These are phyloP conservation scores for Globisporangium perplexum DNA, from an alignment of 352 stramenopile species.

Conservation along the genomic window DNA sequence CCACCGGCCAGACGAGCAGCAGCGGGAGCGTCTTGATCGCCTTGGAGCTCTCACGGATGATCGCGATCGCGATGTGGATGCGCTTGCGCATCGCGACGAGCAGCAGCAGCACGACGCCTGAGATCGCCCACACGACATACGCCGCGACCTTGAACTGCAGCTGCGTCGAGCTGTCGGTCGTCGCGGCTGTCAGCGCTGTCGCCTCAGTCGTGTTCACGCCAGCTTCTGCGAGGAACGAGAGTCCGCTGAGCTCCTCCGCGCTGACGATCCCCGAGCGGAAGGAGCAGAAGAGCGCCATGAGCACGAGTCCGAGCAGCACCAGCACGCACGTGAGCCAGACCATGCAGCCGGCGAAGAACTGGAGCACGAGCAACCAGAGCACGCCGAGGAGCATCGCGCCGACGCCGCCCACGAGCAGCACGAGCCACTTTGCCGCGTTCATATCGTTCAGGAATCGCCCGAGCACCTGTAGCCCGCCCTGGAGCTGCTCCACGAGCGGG, in stretches of 20 bases:
- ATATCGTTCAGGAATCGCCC: slow-evolving; percentile 75
- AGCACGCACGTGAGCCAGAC: slow-evolving; percentile 78
- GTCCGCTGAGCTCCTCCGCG: slow-evolving; percentile 19
- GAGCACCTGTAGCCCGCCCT: slow-evolving; percentile 50
- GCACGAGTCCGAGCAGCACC: slow-evolving; percentile 49
- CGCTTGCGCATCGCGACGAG: slow-evolving; percentile 66
- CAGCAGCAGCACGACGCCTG: slow-evolving; percentile 42
- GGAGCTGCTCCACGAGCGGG: slow-evolving; percentile 66
- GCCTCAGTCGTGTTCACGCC: slow-evolving; percentile 8
- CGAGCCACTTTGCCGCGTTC: slow-evolving; percentile 42
- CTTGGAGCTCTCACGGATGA: slow-evolving; percentile 65
- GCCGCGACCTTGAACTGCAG: slow-evolving; percentile 60
- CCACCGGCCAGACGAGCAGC: slow-evolving; percentile 53
- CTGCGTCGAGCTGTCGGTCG: slow-evolving; percentile 28
- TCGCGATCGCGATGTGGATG: slow-evolving; percentile 59
- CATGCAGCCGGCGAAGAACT: slow-evolving; percentile 68
- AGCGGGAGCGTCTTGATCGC: slow-evolving; percentile 53
- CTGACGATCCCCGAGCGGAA: slow-evolving; percentile 58
- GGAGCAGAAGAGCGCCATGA: slow-evolving; percentile 77
- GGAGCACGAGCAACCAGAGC: slow-evolving; percentile 69
- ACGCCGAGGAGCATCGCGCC: slow-evolving; percentile 53
- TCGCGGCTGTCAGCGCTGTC: slow-evolving; percentile 14
- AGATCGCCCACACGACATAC: slow-evolving; percentile 52
- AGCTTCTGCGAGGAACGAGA: slow-evolving; percentile 43
- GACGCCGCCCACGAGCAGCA: slow-evolving; percentile 47